Conservation (phyloP, 2,329 filamentous ascomycete species). For the Exophiala mesophila region DNA sequence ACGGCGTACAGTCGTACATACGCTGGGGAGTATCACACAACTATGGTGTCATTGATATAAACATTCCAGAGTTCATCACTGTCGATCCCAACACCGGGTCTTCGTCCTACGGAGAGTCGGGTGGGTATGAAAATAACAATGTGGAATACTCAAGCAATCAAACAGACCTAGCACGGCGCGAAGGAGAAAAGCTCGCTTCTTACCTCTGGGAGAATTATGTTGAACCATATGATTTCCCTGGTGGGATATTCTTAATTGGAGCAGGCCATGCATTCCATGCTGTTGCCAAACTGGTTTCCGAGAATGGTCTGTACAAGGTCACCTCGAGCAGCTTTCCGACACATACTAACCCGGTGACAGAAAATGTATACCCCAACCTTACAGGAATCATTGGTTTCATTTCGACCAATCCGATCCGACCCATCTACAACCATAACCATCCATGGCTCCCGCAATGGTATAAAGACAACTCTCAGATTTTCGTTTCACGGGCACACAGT, state of each 20-base stretch:
- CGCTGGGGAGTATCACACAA: slow-evolving; percentile 73
- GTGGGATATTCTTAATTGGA: slow-evolving; percentile 78
- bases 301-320: slow-evolving; percentile 55
- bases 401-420: slow-evolving; percentile 65
- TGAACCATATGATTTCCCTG: slow-evolving; percentile 46
- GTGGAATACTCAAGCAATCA: slow-evolving; percentile 36
- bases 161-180: slow-evolving; percentile 35
- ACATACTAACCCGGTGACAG: too few relatives aligned
- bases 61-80: slow-evolving; percentile 72
- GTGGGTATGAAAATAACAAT: slow-evolving; percentile 6
- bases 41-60: slow-evolving; percentile 86
- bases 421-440: slow-evolving; percentile 73
- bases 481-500: slow-evolving; percentile 67
- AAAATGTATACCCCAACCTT: slow-evolving; percentile 61
- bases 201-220: slow-evolving; percentile 98
- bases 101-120: not conserved
- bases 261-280: slow-evolving; percentile 85
- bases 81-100: slow-evolving; percentile 17
- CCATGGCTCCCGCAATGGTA: slow-evolving; percentile 72
- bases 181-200: slow-evolving; percentile 63
- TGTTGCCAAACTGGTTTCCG: slow-evolving; percentile 73
- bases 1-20: slow-evolving; percentile 74
- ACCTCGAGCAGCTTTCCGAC: too few relatives aligned
- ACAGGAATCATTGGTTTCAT: slow-evolving; percentile 77
- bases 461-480: slow-evolving; percentile 72